Conservation (phyloP, 2,329 filamentous ascomycete genomes). For the Cladophialophora yegresii region DNA sequence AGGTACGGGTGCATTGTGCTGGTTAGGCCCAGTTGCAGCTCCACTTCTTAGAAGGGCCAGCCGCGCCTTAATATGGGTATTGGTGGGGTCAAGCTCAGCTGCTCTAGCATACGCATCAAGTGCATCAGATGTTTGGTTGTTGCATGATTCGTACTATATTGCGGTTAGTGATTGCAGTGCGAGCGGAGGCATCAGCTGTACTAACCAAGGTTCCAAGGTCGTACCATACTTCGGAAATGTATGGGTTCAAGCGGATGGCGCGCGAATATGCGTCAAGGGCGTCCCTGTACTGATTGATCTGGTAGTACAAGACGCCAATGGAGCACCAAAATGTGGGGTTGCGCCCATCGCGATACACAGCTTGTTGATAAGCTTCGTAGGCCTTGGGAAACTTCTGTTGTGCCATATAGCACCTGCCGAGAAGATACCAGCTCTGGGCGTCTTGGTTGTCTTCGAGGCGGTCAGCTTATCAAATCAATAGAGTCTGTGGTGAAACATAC, state of each 20-base stretch:
- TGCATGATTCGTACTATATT: slow-evolving; percentile 88
- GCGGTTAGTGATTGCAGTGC: slow-evolving; percentile 40
- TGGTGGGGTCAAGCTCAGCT: slow-evolving; percentile 87
- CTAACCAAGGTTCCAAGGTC: slow-evolving; percentile 91
- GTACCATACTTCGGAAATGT: slow-evolving; percentile 99
- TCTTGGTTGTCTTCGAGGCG: slow-evolving; percentile 75
- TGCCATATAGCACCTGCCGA: slow-evolving; percentile 98
- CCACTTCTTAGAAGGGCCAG: slow-evolving; percentile 85
- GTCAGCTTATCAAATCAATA: slow-evolving; percentile 1
- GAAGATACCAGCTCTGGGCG: slow-evolving; percentile 97
- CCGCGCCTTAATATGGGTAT: slow-evolving; percentile 94
- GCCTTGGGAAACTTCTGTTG: slow-evolving; percentile 98
- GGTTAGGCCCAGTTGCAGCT: slow-evolving; percentile 70
- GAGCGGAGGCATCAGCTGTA: slow-evolving; percentile 34
- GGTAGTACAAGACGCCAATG: slow-evolving; percentile 97
- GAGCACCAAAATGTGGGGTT: slow-evolving; percentile 99
- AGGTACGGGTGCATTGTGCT: slow-evolving; percentile 77
- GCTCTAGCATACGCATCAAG: slow-evolving; percentile 93
- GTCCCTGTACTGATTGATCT: slow-evolving; percentile 99
- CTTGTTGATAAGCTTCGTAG: slow-evolving; percentile 97
- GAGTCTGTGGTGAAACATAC: slow-evolving; percentile 55
- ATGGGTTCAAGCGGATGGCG: slow-evolving; percentile 92
- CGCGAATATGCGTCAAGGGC: slow-evolving; percentile 96
- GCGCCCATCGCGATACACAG: slow-evolving; percentile 93
- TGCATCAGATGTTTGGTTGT: slow-evolving; percentile 96